Evolutionary conservation across 1,284 basidiomycete species (phyloP).

Genomic region (Pascua sp.): DNA sequence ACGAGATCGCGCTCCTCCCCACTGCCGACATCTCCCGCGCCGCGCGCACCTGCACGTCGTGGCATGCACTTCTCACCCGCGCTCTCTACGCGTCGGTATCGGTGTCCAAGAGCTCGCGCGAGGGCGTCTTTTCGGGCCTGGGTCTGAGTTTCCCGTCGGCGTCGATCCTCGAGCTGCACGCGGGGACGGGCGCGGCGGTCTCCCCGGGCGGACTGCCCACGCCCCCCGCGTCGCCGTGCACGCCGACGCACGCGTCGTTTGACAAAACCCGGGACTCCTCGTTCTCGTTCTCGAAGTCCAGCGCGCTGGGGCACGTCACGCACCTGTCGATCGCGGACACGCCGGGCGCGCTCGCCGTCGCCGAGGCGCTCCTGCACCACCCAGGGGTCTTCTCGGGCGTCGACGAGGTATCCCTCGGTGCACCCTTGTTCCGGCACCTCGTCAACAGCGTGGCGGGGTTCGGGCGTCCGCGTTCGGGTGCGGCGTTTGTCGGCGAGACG

Average conservation of each 20-base stretch:
- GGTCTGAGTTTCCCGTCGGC: slow-evolving; percentile 15
- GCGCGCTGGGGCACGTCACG: slow-evolving; percentile 4
- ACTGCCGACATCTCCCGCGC: slow-evolving; percentile 5
- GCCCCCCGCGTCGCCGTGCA: too few species aligned
- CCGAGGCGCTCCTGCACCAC: slow-evolving; percentile 15
- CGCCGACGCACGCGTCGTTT: too few species aligned
- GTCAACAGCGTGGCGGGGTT: slow-evolving; percentile 17
- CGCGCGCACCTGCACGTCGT: slow-evolving; percentile 1
- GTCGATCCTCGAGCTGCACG: slow-evolving; percentile 13
- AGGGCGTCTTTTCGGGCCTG: slow-evolving; percentile 7
- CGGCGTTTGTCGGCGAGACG: slow-evolving; percentile 16
- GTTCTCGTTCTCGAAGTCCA: slow-evolving; percentile 2
- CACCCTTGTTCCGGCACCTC: slow-evolving; percentile 15
- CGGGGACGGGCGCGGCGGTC: neutral
- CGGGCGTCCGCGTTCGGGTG: slow-evolving; percentile 13
- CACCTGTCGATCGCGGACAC: slow-evolving; percentile 5
- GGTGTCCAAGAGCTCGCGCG: slow-evolving; percentile 7
- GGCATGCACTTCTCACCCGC: slow-evolving; percentile 10
- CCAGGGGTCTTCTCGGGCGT: slow-evolving; percentile 1
- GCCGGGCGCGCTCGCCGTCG: slow-evolving; percentile 4
- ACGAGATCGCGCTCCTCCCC: slow-evolving; percentile 4
- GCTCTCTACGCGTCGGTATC: slow-evolving; percentile 8
- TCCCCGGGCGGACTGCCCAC: too few species aligned
- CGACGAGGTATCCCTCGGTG: slow-evolving; percentile 9
- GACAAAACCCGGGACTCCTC: too few species aligned